A percentile compares a stretch with the other conserved stretches of the same genome.
Conservation (phyloP, 164 flowering plant genomes). For the Euptelea pleiosperma region DNA sequence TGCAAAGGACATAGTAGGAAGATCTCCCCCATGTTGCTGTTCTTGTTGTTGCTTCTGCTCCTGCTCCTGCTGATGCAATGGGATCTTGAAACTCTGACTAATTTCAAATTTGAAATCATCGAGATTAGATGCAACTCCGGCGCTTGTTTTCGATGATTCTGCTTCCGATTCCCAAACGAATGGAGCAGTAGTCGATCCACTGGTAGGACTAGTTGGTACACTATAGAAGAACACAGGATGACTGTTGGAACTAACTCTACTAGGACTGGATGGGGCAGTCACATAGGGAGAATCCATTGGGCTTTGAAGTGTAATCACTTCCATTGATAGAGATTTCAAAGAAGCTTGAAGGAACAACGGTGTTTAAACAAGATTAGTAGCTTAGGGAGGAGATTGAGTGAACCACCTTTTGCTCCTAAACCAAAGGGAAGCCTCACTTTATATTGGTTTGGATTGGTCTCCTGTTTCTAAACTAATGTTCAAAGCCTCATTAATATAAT, state of each 20-base stretch:
- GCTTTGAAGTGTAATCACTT: no score
- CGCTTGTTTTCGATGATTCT: conserved; percentile 1
- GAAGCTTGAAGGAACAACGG: no score
- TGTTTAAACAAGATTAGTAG: no score
- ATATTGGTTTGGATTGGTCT: conserved; percentile 9
- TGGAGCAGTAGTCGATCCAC: neutral
- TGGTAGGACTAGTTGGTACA: conserved; percentile 32
- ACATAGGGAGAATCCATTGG: conserved; percentile 6
- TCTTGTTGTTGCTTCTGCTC: neutral
- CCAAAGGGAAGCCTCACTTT: neutral
- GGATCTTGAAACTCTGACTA: conserved; percentile 16
- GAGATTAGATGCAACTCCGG: conserved; percentile 9
- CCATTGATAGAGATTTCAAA: no score
- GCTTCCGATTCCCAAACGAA: conserved; percentile 2
- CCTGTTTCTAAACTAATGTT: conserved; percentile 15
- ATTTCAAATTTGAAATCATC: conserved; percentile 40
- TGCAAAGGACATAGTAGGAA: conserved; percentile 40
- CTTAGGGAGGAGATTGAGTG: no score
- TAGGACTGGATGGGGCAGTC: conserved; percentile 29
- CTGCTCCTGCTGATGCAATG: no score
- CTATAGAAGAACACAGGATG: conserved; percentile 19
- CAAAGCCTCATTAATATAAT: conserved; percentile 13
- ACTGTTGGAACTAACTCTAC: conserved; percentile 12
- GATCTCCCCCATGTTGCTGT: conserved; percentile 3
- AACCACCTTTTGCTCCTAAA: conserved; percentile 4